phyloP scores from a whole-genome alignment of 805 yeast genomes.

The Candida mattraensis region DNA sequence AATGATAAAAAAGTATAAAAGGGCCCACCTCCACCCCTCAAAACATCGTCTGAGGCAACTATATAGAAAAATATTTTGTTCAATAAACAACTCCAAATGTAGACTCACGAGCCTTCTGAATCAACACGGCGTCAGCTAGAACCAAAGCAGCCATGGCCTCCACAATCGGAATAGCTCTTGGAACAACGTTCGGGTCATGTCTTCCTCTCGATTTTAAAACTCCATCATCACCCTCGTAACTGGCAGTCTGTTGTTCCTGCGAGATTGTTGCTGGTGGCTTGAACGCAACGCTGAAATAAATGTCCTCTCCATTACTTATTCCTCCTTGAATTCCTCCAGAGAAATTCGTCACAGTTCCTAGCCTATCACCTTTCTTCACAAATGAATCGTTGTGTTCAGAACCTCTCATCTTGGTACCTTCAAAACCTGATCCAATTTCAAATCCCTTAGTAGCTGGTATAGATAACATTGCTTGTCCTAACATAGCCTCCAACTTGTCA shows the following conservation, averaged over 20 bases:
- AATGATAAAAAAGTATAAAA: no score
- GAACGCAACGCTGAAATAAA: constrained; percentile 93
- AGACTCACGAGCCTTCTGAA: constrained; percentile 82
- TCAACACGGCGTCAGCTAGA: constrained; percentile 77
- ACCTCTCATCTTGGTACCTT: constrained; percentile 87
- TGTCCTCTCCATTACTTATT: constrained; percentile 92
- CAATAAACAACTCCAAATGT: constrained; percentile 37
- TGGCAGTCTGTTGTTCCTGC: constrained; percentile 85
- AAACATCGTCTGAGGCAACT: no score
- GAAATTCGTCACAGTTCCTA: constrained; percentile 86
- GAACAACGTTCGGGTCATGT: constrained; percentile 98
- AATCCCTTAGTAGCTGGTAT: constrained; percentile 98
- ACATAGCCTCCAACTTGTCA: constrained; percentile 90
- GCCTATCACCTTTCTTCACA: constrained; percentile 54
- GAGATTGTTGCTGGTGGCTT: constrained; percentile 98
- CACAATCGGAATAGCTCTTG: constrained; percentile 97
- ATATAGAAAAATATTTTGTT: no score
- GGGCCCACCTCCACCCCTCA: neutral
- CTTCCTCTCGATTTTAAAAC: constrained; percentile 94
- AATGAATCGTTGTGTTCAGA: constrained; percentile 93
- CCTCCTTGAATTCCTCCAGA: constrained; percentile 99
- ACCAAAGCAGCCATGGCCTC: constrained; percentile 98
- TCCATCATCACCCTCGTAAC: constrained; percentile 88
- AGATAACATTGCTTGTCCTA: constrained; percentile 98
- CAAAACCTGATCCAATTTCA: constrained; percentile 95